Evolutionary conservation across 1,284 basidiomycete species (phyloP).

Genomic region (Filobasidium uniguttulatum): DNA sequence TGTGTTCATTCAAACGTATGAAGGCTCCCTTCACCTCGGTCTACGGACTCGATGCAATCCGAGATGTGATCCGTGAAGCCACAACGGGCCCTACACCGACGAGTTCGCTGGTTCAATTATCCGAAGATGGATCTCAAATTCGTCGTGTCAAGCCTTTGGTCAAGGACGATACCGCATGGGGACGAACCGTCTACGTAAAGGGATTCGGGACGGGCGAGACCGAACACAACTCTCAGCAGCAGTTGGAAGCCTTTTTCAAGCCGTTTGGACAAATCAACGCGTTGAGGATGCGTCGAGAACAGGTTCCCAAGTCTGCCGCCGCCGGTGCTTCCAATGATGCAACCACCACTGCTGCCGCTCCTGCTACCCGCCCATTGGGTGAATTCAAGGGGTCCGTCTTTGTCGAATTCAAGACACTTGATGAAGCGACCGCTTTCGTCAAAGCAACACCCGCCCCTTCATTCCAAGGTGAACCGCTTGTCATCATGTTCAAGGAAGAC

Average conservation of each 20-base stretch:
- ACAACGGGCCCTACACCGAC: neutral
- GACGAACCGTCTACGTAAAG: constrained; percentile 77
- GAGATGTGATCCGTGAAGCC: neutral
- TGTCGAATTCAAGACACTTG: constrained; percentile 67
- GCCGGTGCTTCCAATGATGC: neutral
- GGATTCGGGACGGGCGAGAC: constrained; percentile 54
- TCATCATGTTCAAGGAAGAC: constrained; percentile 76
- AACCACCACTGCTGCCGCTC: neutral
- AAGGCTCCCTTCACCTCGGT: constrained; percentile 44
- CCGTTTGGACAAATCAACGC: constrained; percentile 67
- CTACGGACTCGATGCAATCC: constrained; percentile 52
- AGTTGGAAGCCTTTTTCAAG: constrained; percentile 69
- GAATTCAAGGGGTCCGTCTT: constrained; percentile 72
- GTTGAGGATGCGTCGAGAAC: constrained; percentile 64
- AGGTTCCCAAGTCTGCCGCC: neutral
- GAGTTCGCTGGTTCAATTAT: neutral
- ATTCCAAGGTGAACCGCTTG: constrained; percentile 59
- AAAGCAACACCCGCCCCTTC: constrained; percentile 51
- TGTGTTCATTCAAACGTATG: constrained; percentile 96
- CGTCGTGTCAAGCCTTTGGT: constrained; percentile 57
- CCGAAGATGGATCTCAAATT: constrained; percentile 50
- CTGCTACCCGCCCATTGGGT: neutral
- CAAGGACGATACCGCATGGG: constrained; percentile 50
- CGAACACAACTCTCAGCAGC: constrained; percentile 55
- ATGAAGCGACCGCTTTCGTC: constrained; percentile 61